phyloP scores from a whole-genome alignment of 176 grass and related monocot species.

The Avena sativa region DNA sequence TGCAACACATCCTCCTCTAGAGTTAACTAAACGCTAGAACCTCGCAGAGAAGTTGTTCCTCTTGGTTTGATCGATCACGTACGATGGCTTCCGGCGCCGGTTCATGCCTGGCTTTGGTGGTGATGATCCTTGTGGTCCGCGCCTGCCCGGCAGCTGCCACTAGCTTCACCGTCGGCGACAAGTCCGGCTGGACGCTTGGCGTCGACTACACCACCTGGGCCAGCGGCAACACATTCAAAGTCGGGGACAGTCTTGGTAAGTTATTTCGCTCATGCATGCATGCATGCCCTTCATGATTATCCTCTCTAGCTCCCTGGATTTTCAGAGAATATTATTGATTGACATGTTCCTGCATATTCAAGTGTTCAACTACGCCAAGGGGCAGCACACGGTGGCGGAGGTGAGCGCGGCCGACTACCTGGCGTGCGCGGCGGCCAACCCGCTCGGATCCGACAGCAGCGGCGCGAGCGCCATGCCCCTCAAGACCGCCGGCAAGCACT shows the following conservation, averaged over 20 bases:
- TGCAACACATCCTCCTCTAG: background rate
- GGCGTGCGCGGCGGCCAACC: constrained; percentile 63
- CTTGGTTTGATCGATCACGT: background rate
- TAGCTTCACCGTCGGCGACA: constrained; percentile 76
- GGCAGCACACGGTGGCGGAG: constrained; percentile 70
- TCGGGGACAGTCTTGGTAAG: constrained; percentile 73
- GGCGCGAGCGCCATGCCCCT: constrained; percentile 65
- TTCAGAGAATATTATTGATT: background rate
- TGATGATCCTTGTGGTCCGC: constrained; percentile 50
- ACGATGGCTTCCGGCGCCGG: constrained; percentile 43
- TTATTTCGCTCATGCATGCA: background rate
- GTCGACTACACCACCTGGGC: constrained; percentile 78
- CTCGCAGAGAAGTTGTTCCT: background rate
- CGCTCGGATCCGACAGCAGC: constrained; percentile 64
- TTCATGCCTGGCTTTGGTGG: constrained; percentile 30
- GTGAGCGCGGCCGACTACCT: constrained; percentile 71
- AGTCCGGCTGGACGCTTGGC: constrained; percentile 72
- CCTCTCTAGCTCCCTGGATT: background rate
- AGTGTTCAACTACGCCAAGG: constrained; percentile 75
- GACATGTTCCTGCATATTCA: background rate
- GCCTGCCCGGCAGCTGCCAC: constrained; percentile 46
- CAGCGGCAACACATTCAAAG: constrained; percentile 54
- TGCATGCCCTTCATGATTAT: background rate
- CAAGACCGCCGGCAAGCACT: constrained; percentile 69
- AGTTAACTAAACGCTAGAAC: background rate